Percentiles rank a stretch among this genome's conserved stretches.
These are phyloP conservation scores for Sporothrix phasma DNA, from an alignment of 2,329 filamentous ascomycete species.

Conservation along the genomic window DNA sequence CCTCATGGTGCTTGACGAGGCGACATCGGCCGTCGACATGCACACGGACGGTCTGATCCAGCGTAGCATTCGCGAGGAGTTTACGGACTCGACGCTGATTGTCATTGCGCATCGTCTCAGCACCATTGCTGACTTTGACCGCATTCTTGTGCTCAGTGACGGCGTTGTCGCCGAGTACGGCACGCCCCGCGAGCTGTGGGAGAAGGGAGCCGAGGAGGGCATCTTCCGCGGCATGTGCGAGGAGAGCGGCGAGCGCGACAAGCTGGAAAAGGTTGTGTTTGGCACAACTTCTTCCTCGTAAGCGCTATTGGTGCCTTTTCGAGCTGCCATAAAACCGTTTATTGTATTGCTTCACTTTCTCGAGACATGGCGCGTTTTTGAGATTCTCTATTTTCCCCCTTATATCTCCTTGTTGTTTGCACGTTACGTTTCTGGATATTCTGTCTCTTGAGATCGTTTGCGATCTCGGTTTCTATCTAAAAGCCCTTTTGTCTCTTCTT, in stretches of 20 bases:
- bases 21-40: constrained; percentile 40
- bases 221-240: constrained; percentile 55
- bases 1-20: constrained; percentile 38
- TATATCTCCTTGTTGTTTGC: neutral
- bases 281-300: constrained; percentile 18
- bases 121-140: constrained; percentile 41
- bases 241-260: constrained; percentile 49
- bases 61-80: constrained; percentile 51
- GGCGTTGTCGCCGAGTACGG: constrained; percentile 26
- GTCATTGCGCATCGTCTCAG: constrained; percentile 28
- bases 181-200: constrained; percentile 43
- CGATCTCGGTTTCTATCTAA: neutral
- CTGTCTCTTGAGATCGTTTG: too few relatives aligned
- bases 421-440: neutral
- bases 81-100: constrained; percentile 44
- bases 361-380: neutral
- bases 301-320: neutral
- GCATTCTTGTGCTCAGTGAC: constrained; percentile 37
- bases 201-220: constrained; percentile 35
- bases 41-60: constrained; percentile 46
- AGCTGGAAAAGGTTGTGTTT: constrained; percentile 38
- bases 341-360: neutral
- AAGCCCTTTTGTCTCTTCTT: neutral
- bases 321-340: neutral
- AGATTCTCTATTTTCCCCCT: neutral